Evolutionary conservation across 805 yeast genomes (phyloP), one percentile per base, ranked within the genome.

Genomic region (Myxozyma sirexii): DNA sequence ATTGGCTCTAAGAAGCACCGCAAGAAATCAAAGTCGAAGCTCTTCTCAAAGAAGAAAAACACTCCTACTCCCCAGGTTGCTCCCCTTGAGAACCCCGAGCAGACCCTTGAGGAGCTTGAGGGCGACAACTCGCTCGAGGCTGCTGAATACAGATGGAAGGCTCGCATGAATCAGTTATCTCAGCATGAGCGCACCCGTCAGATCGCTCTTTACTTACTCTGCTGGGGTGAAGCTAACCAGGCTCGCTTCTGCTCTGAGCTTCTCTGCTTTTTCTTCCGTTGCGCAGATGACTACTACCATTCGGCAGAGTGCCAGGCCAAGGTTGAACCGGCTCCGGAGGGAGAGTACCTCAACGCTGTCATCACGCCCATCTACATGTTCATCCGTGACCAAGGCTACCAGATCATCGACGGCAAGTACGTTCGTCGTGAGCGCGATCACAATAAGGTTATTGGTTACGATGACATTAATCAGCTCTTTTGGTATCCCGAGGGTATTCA

Each of bases 401-500:
- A 82, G 65, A 70, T 79, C 7, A 70, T 74, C 26, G 82, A 83
- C 47, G 89, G 86, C 2, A 76, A 75, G 54, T 83, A 80, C 75
- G 78, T 80, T 38, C 82, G 84, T 73, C 82, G 84, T 62, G 91
- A 84, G 68, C 80, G 80, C 67, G 94, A 90, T 74, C 94, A 85
- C 77, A 71, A 79, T 72, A 71, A 81, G 65, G 77, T 85, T 54
- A 75, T 77, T 54, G 81, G 99, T 75, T 94, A 94, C 75, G 99
- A 94, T 79, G 99, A 94, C 80, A 96, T 94, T 62, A 94, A 94
- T 77, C 99, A 94, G 81, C 82, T 94, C 69, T 94, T 96, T 79
- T 94, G 99, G 99, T 94, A 96, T 77, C 97, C 98, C 49, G 98
- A 96, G 78, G 99, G 99, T 82, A 88, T 94, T 67, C 86, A 96